A percentile compares a stretch with the other conserved stretches of the same genome.
phyloP scores from a whole-genome alignment of 1,284 basidiomycete species.

The Trametes sp. region DNA sequence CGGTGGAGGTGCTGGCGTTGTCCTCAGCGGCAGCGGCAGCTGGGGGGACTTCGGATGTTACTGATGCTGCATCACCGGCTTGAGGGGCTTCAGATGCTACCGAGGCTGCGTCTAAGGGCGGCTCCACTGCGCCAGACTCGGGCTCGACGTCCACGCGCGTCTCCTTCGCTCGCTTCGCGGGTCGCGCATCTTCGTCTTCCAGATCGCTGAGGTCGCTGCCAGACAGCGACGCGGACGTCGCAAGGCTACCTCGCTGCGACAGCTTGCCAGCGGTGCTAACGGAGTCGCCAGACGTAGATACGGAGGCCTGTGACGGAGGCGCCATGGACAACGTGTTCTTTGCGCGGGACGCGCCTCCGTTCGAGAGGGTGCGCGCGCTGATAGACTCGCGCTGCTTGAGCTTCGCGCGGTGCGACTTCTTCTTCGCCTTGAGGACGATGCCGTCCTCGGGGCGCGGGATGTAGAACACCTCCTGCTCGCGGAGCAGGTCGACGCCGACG shows the following conservation, averaged over 20 bases:
- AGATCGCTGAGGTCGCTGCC: slow-evolving; percentile 34
- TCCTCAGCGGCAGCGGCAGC: neutral
- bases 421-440: slow-evolving; percentile 29
- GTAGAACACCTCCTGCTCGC: slow-evolving; percentile 70
- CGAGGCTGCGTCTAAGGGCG: neutral
- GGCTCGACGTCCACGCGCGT: neutral
- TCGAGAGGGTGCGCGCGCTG: slow-evolving; percentile 31
- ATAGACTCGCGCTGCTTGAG: slow-evolving; percentile 35
- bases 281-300: slow-evolving; percentile 30
- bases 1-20: neutral
- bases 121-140: neutral
- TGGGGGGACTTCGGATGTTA: neutral
- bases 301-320: slow-evolving; percentile 36
- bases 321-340: slow-evolving; percentile 23
- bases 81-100: neutral
- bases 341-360: slow-evolving; percentile 26
- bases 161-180: slow-evolving; percentile 28
- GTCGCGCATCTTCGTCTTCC: slow-evolving; percentile 27
- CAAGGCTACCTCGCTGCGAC: slow-evolving; percentile 18
- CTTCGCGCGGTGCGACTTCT: slow-evolving; percentile 20
- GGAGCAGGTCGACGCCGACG: slow-evolving; percentile 66
- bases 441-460: slow-evolving; percentile 50
- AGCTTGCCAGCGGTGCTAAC: slow-evolving; percentile 19
- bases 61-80: neutral
- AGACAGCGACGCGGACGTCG: slow-evolving; percentile 27